A percentile compares a stretch with the other conserved stretches of the same genome.
These are phyloP conservation scores for Magnolia kwangsiensis DNA, from an alignment of 164 flowering plant genomes.

Conservation along the genomic window DNA sequence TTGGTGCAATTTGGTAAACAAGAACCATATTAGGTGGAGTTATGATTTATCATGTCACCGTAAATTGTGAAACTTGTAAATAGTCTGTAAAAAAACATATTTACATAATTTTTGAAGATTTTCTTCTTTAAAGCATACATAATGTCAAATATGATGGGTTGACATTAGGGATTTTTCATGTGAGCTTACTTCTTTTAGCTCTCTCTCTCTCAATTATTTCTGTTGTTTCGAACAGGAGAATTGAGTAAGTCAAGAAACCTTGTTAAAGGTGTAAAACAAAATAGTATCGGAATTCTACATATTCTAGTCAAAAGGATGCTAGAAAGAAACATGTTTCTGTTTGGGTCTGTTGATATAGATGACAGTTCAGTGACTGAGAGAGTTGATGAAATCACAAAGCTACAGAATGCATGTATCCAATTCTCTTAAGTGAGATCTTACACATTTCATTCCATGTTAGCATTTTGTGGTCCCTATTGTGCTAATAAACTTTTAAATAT, in stretches of 20 bases:
- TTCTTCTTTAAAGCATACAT: no score
- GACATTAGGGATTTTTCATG: no score
- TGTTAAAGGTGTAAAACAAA: constrained; percentile 42
- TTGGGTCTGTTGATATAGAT: constrained; percentile 64
- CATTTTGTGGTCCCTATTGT: no score
- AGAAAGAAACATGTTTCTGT: constrained; percentile 57
- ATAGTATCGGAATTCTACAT: constrained; percentile 36
- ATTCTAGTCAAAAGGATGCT: constrained; percentile 70
- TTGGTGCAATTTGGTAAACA: no score
- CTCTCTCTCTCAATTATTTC: background rate
- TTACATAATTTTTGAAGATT: no score
- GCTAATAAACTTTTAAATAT: no score
- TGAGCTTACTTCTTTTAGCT: background rate
- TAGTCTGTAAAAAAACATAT: no score
- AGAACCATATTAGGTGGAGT: no score
- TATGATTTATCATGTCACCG: no score
- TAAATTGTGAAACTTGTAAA: no score
- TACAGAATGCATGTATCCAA: constrained; percentile 51
- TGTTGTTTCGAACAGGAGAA: constrained; percentile 40
- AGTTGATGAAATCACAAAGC: constrained; percentile 43
- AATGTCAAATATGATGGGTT: no score
- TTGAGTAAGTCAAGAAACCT: constrained; percentile 49
- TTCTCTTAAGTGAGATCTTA: constrained; percentile 27
- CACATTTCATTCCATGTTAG: no score
- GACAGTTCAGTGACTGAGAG: constrained; percentile 49